Evolutionary conservation across 1,284 basidiomycete genomes (phyloP).

Genomic region (Sporisorium graminicola): DNA sequence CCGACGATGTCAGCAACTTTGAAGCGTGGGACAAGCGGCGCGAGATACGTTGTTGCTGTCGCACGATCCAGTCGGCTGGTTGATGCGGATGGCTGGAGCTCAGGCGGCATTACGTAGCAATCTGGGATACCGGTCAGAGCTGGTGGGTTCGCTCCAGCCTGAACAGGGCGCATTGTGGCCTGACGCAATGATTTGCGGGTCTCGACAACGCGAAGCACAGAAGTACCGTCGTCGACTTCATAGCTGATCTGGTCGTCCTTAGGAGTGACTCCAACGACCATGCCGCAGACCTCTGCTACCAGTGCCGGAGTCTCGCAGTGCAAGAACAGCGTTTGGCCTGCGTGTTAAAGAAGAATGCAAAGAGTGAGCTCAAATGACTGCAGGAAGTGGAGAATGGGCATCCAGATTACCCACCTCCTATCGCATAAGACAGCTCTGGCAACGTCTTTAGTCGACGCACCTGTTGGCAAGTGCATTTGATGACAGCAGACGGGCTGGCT

Average conservation of each 20-base stretch:
- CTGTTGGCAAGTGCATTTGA: conserved; percentile 39
- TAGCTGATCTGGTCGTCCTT: conserved; percentile 49
- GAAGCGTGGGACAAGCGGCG: conserved; percentile 32
- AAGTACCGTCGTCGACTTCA: conserved; percentile 52
- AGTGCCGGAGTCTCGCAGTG: conserved; percentile 36
- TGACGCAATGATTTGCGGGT: conserved; percentile 27
- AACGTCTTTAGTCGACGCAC: conserved; percentile 19
- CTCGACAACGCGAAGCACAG: conserved; percentile 38
- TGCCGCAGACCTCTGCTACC: conserved; percentile 38
- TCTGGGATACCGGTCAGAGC: conserved; percentile 28
- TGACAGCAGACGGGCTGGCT: conserved; percentile 13
- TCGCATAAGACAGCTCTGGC: conserved; percentile 23
- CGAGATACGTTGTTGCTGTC: neutral
- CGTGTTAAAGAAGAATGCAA: neutral
- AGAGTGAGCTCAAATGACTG: neutral
- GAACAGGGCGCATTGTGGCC: neutral
- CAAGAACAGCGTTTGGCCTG: conserved; percentile 28
- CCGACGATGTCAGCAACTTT: conserved; percentile 23
- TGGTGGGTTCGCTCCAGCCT: neutral
- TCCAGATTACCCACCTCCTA: conserved; percentile 23
- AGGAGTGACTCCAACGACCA: conserved; percentile 40
- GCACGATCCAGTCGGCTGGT: neutral
- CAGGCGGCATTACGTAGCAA: conserved; percentile 42
- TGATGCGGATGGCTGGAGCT: conserved; percentile 15
- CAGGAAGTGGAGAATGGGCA: too few species aligned